Evolutionary conservation across 768 basidiomycete genomes (phyloP).

Genomic region (Boletus pseudo-olivaceus): DNA sequence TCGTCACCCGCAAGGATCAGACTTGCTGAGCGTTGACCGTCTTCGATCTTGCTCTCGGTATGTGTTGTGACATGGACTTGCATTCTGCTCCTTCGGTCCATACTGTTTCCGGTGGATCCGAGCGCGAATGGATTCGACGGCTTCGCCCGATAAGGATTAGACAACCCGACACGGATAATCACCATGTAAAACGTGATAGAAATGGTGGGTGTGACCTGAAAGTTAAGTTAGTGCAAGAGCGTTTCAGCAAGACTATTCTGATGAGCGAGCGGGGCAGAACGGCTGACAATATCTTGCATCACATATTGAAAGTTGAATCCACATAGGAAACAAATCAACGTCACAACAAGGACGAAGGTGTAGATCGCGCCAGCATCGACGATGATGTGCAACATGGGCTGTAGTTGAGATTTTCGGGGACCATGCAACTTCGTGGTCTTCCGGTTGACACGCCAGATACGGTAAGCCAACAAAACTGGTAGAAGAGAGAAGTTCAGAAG

Average conservation of each 20-base stretch:
- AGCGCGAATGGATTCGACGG: not conserved
- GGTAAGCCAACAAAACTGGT: not conserved
- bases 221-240: not conserved
- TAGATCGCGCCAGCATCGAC: conserved; percentile 3
- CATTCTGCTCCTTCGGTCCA: not conserved
- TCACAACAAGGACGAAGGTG: not conserved
- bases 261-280: not conserved
- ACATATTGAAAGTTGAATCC: not conserved
- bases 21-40: not conserved
- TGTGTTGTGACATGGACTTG: not conserved
- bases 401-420: not conserved
- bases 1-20: not conserved
- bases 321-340: not conserved
- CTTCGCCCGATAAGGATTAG: not conserved
- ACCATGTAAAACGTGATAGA: not conserved
- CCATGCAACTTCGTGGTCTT: not conserved
- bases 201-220: not conserved
- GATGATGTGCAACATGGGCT: not conserved
- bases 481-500: not conserved
- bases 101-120: no score
- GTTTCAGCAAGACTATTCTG: not conserved
- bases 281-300: conserved; percentile 6
- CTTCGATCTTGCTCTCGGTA: not conserved
- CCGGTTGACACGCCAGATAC: not conserved
- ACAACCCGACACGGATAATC: not conserved